A percentile compares a stretch with the other conserved stretches of the same genome.
These are phyloP conservation scores for Trichoderma brevicompactum DNA, from an alignment of 2,329 filamentous ascomycete genomes.

Conservation along the genomic window DNA sequence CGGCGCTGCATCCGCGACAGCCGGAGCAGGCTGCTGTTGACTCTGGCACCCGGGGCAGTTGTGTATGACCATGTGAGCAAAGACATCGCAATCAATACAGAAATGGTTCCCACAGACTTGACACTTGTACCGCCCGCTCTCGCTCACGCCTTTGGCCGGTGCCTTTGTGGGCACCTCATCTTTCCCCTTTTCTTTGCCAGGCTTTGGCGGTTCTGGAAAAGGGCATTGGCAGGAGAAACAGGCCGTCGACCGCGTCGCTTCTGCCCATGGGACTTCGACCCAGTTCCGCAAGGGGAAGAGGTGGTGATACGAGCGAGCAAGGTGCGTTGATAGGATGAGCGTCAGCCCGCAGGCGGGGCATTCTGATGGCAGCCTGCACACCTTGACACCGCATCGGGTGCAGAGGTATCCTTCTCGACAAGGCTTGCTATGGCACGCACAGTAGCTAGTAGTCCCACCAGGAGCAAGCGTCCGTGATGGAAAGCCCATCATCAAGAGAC, in stretches of 20 bases:
- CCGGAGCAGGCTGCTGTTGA: slow-evolving; percentile 11
- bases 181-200: slow-evolving; percentile 27
- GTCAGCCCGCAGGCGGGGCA: slow-evolving; percentile 92
- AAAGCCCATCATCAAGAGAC: slow-evolving; percentile 96
- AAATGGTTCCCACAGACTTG: slow-evolving; percentile 87
- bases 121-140: slow-evolving; percentile 88
- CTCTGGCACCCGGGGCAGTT: slow-evolving; percentile 91
- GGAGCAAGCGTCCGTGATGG: slow-evolving; percentile 81
- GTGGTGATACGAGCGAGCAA: slow-evolving; percentile 92
- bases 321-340: slow-evolving; percentile 89
- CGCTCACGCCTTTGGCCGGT: slow-evolving; percentile 69
- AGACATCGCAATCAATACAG: slow-evolving; percentile 97
- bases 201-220: slow-evolving; percentile 62
- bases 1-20: slow-evolving; percentile 30
- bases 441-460: slow-evolving; percentile 69
- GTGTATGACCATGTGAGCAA: slow-evolving; percentile 90
- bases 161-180: slow-evolving; percentile 34
- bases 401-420: slow-evolving; percentile 86
- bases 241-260: slow-evolving; percentile 63
- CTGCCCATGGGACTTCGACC: slow-evolving; percentile 83
- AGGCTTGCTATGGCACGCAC: slow-evolving; percentile 86
- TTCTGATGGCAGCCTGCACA: slow-evolving; percentile 86
- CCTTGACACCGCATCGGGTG: slow-evolving; percentile 84
- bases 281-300: slow-evolving; percentile 89
- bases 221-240: slow-evolving; percentile 79